Evolutionary conservation across 768 basidiomycete genomes (phyloP).

Genomic region (Tulasnella sp.): DNA sequence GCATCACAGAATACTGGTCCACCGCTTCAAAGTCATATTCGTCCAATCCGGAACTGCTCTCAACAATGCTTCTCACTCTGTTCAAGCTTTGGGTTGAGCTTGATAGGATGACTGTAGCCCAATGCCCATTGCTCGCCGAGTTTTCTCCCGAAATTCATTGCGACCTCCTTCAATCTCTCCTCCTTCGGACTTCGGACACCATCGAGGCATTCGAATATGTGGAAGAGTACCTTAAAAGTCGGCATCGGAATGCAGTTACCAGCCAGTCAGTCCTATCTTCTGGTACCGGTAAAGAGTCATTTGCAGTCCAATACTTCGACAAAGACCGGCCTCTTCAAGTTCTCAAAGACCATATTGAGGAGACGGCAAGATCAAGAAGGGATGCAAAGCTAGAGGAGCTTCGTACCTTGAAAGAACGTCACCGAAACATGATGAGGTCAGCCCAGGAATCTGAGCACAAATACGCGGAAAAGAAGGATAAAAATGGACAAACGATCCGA

Average conservation of each 20-base stretch:
- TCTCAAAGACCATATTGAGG: constrained; percentile 24
- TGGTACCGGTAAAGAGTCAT: constrained; percentile 17
- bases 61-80: constrained; percentile 33
- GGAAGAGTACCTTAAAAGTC: constrained; percentile 26
- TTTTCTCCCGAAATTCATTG: constrained; percentile 37
- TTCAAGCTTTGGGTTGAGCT: constrained; percentile 39
- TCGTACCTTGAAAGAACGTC: no score
- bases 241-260: constrained; percentile 19
- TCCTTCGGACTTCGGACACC: constrained; percentile 27
- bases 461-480: background rate
- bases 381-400: no score
- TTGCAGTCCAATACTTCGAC: constrained; percentile 30
- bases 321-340: constrained; percentile 19
- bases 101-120: constrained; percentile 28
- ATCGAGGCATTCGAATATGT: constrained; percentile 25
- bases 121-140: constrained; percentile 30
- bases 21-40: background rate
- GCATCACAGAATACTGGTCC: background rate
- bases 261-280: constrained; percentile 30
- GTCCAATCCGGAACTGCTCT: constrained; percentile 18
- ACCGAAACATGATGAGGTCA: no score
- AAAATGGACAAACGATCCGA: background rate
- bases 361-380: constrained; percentile 20
- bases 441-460: no score
- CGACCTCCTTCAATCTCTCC: constrained; percentile 30